phyloP scores from a whole-genome alignment of 2,329 filamentous ascomycete species.

The Leptosphaerulina australis region DNA sequence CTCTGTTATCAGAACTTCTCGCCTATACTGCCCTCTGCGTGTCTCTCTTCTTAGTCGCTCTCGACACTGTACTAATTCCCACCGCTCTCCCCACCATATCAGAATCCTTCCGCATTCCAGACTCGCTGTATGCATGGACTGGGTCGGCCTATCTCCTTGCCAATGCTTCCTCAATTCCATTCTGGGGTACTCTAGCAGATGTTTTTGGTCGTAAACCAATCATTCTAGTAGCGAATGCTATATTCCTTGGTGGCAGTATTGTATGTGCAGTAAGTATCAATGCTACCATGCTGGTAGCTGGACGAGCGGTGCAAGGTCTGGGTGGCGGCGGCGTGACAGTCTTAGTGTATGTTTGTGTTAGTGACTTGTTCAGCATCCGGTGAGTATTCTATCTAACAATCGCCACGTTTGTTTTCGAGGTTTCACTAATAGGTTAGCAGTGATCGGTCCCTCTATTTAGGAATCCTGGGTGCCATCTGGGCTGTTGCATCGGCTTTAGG shows the following conservation, averaged over 20 bases:
- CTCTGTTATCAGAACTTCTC: constrained; percentile 21
- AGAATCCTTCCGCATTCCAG: constrained; percentile 64
- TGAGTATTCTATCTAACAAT: constrained; percentile 17
- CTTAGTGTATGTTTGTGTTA: constrained; percentile 60
- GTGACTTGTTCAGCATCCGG: constrained; percentile 58
- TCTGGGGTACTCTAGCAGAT: constrained; percentile 51
- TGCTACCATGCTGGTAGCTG: constrained; percentile 61
- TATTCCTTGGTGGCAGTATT: constrained; percentile 59
- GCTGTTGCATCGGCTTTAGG: constrained; percentile 61
- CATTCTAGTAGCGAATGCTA: constrained; percentile 42
- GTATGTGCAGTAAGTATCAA: constrained; percentile 56
- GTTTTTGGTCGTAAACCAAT: constrained; percentile 48
- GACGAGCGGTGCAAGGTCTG: constrained; percentile 60
- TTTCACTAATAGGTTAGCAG: constrained; percentile 30
- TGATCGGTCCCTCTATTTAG: constrained; percentile 57
- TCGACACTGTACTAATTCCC: constrained; percentile 64
- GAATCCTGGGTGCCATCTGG: constrained; percentile 60
- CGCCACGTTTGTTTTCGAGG: not conserved
- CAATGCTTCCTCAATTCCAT: constrained; percentile 48
- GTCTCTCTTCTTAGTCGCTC: constrained; percentile 51
- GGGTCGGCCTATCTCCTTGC: constrained; percentile 56
- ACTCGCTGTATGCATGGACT: constrained; percentile 77
- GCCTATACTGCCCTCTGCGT: constrained; percentile 42
- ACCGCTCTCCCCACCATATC: constrained; percentile 71
- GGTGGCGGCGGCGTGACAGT: constrained; percentile 61